Base-by-base conservation (phyloP, 1,284 basidiomycete genomes). In the Omphalotus olearius region DNA sequence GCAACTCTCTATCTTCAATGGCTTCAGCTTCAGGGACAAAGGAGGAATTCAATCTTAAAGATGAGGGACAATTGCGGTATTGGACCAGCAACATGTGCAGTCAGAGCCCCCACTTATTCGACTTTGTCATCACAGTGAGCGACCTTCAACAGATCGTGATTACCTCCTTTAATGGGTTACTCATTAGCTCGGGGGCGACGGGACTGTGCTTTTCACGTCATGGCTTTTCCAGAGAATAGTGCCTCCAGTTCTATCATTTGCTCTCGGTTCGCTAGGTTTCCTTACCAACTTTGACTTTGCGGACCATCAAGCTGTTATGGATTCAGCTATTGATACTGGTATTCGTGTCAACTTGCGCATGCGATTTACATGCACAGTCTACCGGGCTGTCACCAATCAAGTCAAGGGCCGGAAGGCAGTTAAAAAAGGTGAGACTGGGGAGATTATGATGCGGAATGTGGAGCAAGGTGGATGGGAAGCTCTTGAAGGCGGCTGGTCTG, bases 201-300 rank as follows among this genome's bases (percentile, higher is more conserved):
- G 97, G 10, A 99, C 97, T 0, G 96, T 99, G 1, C 80, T 99
- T 17, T 99, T 98, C 73, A 98, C 97, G 4, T 99, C 97, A 3
- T 99, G 97, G 97, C 78, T 99, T 33, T 99, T 99, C 77, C 97
- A 99, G 66, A 85, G 87, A 57, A 93, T 98, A 63, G 97, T 99
- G 10, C 97, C 97, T 10, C 97, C 97, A 4, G 93, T 99, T 36
- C 83, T 99, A 23, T 88, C 97, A 0, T 99, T 99, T 67, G 94
- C 97, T 0, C 82, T 99, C n/a, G 97, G 97, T 40, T 99, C 96
- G 7, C 82, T 99, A 18, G 97, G 97, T 10, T 99, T 99, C 75
- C 81, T 99, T 51, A 99, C 97, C 55, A 98, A 98, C 68, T 99
- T 99, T 62, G 93, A 98, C 69, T 99, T 97, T 65, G 80, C 83